Evolutionary conservation across 108 stramenopile genomes (phyloP).

Genomic region (Nitzschia sp.): DNA sequence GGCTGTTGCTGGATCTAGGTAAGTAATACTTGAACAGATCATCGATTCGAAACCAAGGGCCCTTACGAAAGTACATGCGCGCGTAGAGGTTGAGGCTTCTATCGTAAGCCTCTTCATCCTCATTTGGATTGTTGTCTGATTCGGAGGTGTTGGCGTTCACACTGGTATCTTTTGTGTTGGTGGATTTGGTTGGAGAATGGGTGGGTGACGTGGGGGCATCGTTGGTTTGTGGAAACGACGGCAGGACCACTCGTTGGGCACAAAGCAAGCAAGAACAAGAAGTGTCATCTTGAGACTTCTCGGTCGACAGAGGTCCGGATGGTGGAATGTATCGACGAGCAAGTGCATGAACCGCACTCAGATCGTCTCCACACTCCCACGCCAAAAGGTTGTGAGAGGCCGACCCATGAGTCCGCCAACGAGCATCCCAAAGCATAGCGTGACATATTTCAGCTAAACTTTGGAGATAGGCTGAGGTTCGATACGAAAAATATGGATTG

Average conservation of each 20-base stretch:
- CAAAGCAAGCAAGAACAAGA: conserved; percentile 6
- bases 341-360: conserved; percentile 59
- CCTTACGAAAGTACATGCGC: conserved; percentile 75
- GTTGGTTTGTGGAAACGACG: neutral
- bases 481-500: conserved; percentile 3
- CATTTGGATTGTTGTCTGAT: neutral
- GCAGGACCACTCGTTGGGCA: neutral
- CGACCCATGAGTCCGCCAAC: conserved; percentile 28
- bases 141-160: neutral
- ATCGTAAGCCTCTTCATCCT: conserved; percentile 38
- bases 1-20: conserved; percentile 19
- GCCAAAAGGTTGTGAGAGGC: conserved; percentile 43
- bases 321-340: conserved; percentile 36
- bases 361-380: conserved; percentile 78
- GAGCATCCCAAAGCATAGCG: conserved; percentile 59
- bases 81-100: conserved; percentile 69
- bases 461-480: conserved; percentile 74
- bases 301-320: neutral
- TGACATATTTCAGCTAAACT: conserved; percentile 76
- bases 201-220: neutral
- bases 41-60: conserved; percentile 74
- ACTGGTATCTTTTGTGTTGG: neutral
- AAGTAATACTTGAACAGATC: conserved; percentile 79
- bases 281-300: too few relatives aligned
- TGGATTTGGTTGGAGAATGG: neutral